Evolutionary conservation across 768 basidiomycete species (phyloP).

Genomic region (Hypholoma fasciculare): DNA sequence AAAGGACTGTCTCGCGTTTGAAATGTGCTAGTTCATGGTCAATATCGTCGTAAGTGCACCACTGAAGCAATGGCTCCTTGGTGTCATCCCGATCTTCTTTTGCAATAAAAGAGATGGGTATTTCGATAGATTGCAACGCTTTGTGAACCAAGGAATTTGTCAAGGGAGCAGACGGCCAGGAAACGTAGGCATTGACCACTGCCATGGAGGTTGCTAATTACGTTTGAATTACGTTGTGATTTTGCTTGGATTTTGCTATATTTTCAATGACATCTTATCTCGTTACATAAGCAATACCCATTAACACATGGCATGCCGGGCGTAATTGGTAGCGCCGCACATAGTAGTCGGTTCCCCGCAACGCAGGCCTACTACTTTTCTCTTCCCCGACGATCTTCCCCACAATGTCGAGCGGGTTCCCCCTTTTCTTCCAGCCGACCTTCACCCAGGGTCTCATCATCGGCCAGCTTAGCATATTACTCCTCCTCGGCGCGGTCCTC

Average conservation of each 20-base stretch:
- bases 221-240: too few species aligned
- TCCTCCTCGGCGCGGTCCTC: conserved; percentile 77
- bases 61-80: conserved; percentile 52
- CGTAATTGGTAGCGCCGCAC: not conserved
- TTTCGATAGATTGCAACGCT: conserved; percentile 30
- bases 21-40: conserved; percentile 71
- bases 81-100: conserved; percentile 11
- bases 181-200: conserved; percentile 31
- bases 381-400: conserved; percentile 3
- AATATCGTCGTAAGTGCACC: conserved; percentile 88
- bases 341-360: not conserved
- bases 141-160: conserved; percentile 44
- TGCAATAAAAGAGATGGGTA: conserved; percentile 13
- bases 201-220: conserved; percentile 1
- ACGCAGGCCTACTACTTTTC: not conserved
- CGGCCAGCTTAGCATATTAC: conserved; percentile 86
- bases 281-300: not conserved
- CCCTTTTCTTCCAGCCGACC: conserved; percentile 78
- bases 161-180: conserved; percentile 53
- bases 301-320: not conserved
- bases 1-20: conserved; percentile 50
- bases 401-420: conserved; percentile 54
- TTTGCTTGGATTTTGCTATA: not conserved
- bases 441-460: conserved; percentile 95
- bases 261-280: not conserved